phyloP scores from a whole-genome alignment of 495 filamentous ascomycete species.

The Penicillium waksmanii region DNA sequence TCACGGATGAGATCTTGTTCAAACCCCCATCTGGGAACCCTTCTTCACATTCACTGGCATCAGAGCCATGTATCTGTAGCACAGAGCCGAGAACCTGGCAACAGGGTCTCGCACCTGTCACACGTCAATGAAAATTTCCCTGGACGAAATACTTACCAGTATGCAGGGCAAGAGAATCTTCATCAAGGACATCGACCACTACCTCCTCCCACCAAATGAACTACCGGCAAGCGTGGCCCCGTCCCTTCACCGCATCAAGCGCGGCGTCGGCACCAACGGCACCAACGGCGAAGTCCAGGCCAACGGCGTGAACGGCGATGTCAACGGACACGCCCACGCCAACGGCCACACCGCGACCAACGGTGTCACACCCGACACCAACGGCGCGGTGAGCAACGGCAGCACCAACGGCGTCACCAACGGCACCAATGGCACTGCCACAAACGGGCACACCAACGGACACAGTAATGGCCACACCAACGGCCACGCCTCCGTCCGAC shows the following conservation, averaged over 20 bases:
- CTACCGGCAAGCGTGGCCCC: constrained; percentile 71
- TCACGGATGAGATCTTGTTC: too few species aligned
- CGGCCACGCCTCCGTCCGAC: constrained; percentile 13
- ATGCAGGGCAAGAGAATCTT: constrained; percentile 75
- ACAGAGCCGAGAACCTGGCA: constrained; percentile 13
- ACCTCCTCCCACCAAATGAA: constrained; percentile 76
- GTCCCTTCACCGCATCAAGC: constrained; percentile 65
- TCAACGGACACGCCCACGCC: constrained; percentile 28
- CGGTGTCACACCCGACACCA: constrained; percentile 19
- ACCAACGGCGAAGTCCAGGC: constrained; percentile 25
- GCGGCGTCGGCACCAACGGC: constrained; percentile 60
- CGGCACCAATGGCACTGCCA: constrained; percentile 8
- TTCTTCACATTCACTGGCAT: neutral
- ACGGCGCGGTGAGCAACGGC: constrained; percentile 22
- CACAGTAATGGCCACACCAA: constrained; percentile 24
- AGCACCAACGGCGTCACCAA: constrained; percentile 22
- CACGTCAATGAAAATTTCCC: neutral
- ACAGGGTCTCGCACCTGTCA: neutral
- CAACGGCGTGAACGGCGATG: constrained; percentile 32
- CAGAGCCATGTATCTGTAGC: constrained; percentile 6
- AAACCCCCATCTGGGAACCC: too few species aligned
- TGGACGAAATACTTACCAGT: constrained; percentile 42
- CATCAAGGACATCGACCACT: constrained; percentile 97
- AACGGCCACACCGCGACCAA: constrained; percentile 35
- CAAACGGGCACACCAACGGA: constrained; percentile 28